phyloP scores from a whole-genome alignment of 352 stramenopile species.

The Pythium pyrilobum region DNA sequence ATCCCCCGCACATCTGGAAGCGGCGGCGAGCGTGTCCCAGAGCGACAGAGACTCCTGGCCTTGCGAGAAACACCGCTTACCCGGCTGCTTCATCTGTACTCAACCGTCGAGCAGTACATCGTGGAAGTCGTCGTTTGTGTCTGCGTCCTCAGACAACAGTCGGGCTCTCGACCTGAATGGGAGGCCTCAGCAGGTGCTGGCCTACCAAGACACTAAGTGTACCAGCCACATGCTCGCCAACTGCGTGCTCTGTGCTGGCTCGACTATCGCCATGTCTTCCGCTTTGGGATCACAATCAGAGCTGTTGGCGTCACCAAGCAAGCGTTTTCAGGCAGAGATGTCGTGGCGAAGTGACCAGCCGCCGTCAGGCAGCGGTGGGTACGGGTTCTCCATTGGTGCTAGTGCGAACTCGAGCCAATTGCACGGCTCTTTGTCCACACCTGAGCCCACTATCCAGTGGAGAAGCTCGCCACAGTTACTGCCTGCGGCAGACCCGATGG shows the following conservation, averaged over 20 bases:
- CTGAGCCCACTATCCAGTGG: no score
- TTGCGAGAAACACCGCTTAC: slow-evolving; percentile 47
- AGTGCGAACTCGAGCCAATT: no score
- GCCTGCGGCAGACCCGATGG: no score
- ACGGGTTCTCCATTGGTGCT: no score
- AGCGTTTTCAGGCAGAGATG: neutral
- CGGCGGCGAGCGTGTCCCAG: no score
- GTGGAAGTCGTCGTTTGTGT: slow-evolving; percentile 1
- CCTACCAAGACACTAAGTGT: slow-evolving; percentile 31
- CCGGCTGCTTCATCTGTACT: slow-evolving; percentile 61
- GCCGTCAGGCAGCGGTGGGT: neutral
- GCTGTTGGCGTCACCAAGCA: neutral
- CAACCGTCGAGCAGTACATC: slow-evolving; percentile 10
- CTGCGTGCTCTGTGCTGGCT: slow-evolving; percentile 58
- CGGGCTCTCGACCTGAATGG: no score
- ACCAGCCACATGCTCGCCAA: slow-evolving; percentile 54
- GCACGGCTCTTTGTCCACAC: no score
- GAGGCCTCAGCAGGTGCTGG: neutral
- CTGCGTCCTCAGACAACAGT: neutral
- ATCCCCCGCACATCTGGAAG: neutral
- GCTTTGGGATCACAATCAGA: no score
- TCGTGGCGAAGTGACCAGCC: neutral
- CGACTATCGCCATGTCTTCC: neutral
- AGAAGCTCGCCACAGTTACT: no score
- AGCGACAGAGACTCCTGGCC: slow-evolving; percentile 16